phyloP scores from a whole-genome alignment of 441 rosid species.

The Kokia cookei region DNA sequence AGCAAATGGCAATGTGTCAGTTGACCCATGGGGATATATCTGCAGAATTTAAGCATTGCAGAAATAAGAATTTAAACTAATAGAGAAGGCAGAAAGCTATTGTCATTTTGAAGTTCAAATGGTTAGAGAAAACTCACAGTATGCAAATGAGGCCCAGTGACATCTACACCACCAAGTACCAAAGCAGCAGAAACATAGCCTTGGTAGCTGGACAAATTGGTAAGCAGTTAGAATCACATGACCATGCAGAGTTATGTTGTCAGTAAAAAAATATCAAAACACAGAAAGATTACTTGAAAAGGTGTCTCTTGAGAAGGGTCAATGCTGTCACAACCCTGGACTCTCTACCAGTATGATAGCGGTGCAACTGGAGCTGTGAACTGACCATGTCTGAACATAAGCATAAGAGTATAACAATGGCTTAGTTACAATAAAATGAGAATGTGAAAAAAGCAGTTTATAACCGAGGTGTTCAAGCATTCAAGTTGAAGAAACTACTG shows the following conservation, averaged over 20 bases:
- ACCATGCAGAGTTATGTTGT: background rate
- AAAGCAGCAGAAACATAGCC: conserved; percentile 87
- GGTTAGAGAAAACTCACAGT: conserved; percentile 43
- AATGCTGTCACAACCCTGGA: conserved; percentile 90
- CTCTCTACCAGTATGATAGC: conserved; percentile 87
- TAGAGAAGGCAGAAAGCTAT: background rate
- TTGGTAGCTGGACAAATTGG: conserved; percentile 61
- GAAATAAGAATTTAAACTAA: background rate
- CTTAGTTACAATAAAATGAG: conserved; percentile 3
- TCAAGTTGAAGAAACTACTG: background rate
- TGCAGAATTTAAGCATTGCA: conserved; percentile 28
- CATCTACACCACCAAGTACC: conserved; percentile 98
- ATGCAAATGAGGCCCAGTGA: conserved; percentile 92
- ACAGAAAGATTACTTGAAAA: conserved; percentile 59
- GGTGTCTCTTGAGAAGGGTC: conserved; percentile 90
- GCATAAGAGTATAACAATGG: background rate
- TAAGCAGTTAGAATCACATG: conserved; percentile 19
- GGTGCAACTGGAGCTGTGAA: conserved; percentile 90
- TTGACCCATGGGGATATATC: conserved; percentile 98
- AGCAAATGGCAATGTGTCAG: conserved; percentile 91
- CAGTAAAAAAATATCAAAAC: background rate
- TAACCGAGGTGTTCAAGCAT: background rate
- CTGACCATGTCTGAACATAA: conserved; percentile 80
- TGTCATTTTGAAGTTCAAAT: background rate
- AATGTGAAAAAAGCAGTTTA: background rate